Conservation (phyloP, 1,139 yeast genomes). For the Nakaseomyces bracarensis region DNA sequence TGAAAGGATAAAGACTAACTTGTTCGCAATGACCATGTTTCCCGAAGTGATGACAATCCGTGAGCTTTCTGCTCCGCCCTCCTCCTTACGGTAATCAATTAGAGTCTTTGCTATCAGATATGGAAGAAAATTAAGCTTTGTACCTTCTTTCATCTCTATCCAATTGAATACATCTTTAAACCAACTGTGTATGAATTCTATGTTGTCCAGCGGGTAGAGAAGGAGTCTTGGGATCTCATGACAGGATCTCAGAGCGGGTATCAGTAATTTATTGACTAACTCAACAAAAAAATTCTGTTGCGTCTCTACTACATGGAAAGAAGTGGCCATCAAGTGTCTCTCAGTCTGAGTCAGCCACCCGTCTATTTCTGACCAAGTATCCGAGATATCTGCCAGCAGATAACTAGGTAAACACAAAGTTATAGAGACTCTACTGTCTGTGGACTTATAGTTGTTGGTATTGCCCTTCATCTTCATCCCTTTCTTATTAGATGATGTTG, state of each 20-base stretch:
- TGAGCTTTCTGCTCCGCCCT: constrained; percentile 32
- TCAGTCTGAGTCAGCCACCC: constrained; percentile 26
- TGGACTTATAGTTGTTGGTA: neutral
- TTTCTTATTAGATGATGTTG: too few relatives aligned
- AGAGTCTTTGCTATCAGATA: constrained; percentile 39
- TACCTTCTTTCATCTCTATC: constrained; percentile 55
- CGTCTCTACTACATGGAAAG: constrained; percentile 8
- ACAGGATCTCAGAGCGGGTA: constrained; percentile 28
- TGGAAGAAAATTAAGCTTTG: constrained; percentile 36
- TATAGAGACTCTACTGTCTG: constrained; percentile 21
- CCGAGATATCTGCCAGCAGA: constrained; percentile 24
- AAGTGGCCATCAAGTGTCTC: constrained; percentile 12
- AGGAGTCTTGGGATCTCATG: constrained; percentile 33
- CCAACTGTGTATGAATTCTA: constrained; percentile 39
- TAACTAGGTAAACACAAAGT: constrained; percentile 28
- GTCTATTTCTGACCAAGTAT: constrained; percentile 24
- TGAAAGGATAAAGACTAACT: constrained; percentile 45
- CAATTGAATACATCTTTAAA: constrained; percentile 50
- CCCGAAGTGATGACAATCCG: constrained; percentile 52
- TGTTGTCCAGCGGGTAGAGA: constrained; percentile 27
- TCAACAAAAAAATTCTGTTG: constrained; percentile 16
- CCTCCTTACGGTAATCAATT: constrained; percentile 35
- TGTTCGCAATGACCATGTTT: constrained; percentile 54
- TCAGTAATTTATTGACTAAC: constrained; percentile 25
- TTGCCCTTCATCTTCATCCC: too few relatives aligned